A percentile compares a stretch with the other conserved stretches of the same genome.
phyloP scores from a whole-genome alignment of 768 basidiomycete species.

The Termitomyces sp. region DNA sequence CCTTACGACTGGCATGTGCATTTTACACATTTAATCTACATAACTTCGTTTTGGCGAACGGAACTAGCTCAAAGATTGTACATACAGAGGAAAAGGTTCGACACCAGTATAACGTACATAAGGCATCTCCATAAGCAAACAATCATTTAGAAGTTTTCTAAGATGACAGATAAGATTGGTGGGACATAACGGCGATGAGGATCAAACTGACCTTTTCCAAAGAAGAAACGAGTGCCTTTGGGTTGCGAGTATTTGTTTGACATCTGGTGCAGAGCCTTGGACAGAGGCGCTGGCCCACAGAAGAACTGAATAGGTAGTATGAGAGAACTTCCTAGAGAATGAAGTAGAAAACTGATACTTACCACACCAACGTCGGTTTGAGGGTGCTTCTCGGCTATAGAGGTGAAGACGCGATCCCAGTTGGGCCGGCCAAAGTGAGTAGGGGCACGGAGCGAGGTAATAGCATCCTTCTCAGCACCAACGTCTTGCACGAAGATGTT shows the following conservation, averaged over 20 bases:
- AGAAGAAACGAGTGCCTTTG: slow-evolving; percentile 81
- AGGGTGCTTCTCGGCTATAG: slow-evolving; percentile 76
- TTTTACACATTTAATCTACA: background rate
- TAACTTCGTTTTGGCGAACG: background rate
- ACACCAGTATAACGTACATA: background rate
- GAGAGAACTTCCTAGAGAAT: background rate
- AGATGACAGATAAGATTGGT: background rate
- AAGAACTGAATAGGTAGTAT: slow-evolving; percentile 49
- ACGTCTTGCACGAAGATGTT: slow-evolving; percentile 94
- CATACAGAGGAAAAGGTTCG: background rate
- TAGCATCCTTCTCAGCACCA: slow-evolving; percentile 87
- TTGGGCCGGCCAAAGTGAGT: slow-evolving; percentile 93
- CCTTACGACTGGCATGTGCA: background rate
- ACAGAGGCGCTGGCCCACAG: slow-evolving; percentile 76
- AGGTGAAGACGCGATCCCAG: slow-evolving; percentile 69
- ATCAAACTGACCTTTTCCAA: slow-evolving; percentile 62
- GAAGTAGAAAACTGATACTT: slow-evolving; percentile 17
- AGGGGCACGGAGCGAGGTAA: slow-evolving; percentile 83
- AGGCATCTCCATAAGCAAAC: background rate
- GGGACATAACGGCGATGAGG: background rate
- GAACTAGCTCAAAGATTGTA: slow-evolving; percentile 3
- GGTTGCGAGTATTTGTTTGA: slow-evolving; percentile 82
- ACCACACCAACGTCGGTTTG: slow-evolving; percentile 90
- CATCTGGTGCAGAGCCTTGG: slow-evolving; percentile 67
- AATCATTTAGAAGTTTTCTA: slow-evolving; percentile 32